A percentile compares a stretch with the other conserved stretches of the same genome.
These are phyloP conservation scores for Kingdonia uniflora DNA, from an alignment of 164 flowering plant species.

Conservation along the genomic window DNA sequence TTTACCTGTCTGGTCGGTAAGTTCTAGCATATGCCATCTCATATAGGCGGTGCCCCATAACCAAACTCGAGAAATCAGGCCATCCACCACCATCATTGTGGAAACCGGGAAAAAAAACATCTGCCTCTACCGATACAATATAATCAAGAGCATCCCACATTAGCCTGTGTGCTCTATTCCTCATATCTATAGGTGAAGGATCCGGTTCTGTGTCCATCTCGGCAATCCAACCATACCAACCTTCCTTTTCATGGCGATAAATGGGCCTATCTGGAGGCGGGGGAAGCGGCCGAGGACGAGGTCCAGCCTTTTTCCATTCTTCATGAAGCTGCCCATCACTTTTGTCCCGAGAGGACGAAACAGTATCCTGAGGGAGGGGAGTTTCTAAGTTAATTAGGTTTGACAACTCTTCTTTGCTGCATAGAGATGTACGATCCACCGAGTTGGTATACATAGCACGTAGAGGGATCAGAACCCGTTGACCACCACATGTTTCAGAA, in stretches of 20 bases:
- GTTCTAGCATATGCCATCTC: constrained; percentile 70
- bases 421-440: constrained; percentile 75
- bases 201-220: constrained; percentile 73
- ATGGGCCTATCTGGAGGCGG: constrained; percentile 94
- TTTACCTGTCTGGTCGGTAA: constrained; percentile 95
- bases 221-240: constrained; percentile 98
- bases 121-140: constrained; percentile 86
- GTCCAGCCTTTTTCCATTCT: constrained; percentile 90
- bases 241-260: constrained; percentile 91
- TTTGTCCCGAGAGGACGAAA: constrained; percentile 39
- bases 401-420: constrained; percentile 59
- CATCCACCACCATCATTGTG: constrained; percentile 75
- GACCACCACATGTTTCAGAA: constrained; percentile 91
- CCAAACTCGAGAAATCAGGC: constrained; percentile 93
- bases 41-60: constrained; percentile 90
- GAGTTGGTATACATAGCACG: constrained; percentile 80
- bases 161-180: constrained; percentile 77
- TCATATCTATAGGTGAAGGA: constrained; percentile 58
- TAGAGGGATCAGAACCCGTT: constrained; percentile 76
- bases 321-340: constrained; percentile 49
- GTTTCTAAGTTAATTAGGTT: constrained; percentile 61
- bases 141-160: constrained; percentile 96
- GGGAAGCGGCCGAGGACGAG: constrained; percentile 99
- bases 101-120: constrained; percentile 94
- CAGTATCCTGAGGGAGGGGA: constrained; percentile 35